Evolutionary conservation across 202 grass and related monocot species (phyloP), one percentile per base, ranked within the genome.

Genomic region (Zoysia matrella): DNA sequence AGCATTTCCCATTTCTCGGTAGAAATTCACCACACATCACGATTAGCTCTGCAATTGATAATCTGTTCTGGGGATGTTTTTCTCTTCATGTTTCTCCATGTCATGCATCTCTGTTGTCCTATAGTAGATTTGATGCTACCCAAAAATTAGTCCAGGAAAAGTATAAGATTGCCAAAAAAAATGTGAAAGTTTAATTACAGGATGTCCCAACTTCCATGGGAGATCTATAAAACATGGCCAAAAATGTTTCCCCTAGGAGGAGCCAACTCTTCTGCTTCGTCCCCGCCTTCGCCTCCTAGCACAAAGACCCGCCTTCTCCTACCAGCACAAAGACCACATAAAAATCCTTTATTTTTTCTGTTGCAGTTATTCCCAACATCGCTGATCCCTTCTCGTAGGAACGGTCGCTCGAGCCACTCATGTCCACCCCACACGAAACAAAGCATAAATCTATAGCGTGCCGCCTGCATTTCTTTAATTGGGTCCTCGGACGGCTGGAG

Each of bases 271-370:
- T 30, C 22, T 30, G 22, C 22, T 30, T 30, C 22, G 22, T 30
- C 22, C 22, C 22, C 22, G 22, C 22, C 22, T 30, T 30, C 22
- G 22, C 22, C 22, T 30, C 22, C 22, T 30, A 30, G 22, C 22
- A 30, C 22, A 30, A 30, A 30, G 22, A 30, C 60, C 82, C 82
- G 82, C 39, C 73, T 77, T 77, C 82, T 52, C 36, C 82, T 73
- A 36, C 65, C 14, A 77, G 46, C 67, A 67, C 64, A 74, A 30
- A 74, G 52, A 52, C 67, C 60, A 73, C 69, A 0, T 8, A 55
- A 8, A 69, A 57, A 47, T 10, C 3, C 13, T 47, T 30, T 30
- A 30, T 30, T 30, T 65, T 78, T 63, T 52, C 36, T 36, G 10
- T 43, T 65, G 13, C 48, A 11, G 66, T 66, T 78, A 6, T 43